Conservation (phyloP, 352 stramenopile species). For the Sclerospora graminicola region DNA sequence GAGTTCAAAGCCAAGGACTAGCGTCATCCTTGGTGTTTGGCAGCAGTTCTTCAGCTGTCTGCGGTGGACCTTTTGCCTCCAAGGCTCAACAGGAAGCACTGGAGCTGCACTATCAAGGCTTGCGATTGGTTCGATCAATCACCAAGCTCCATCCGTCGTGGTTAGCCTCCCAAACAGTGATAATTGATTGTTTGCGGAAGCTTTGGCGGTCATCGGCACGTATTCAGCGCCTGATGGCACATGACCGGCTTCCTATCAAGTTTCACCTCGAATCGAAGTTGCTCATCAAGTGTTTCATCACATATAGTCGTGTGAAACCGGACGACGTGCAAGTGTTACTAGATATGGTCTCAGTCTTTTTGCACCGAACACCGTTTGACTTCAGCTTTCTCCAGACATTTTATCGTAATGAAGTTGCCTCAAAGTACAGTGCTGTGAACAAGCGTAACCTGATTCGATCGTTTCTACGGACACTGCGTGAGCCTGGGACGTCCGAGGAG, state of each 20-base stretch:
- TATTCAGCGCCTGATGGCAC: slow-evolving; percentile 52
- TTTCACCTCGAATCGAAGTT: slow-evolving; percentile 94
- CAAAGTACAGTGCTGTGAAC: slow-evolving; percentile 44
- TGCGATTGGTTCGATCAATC: slow-evolving; percentile 88
- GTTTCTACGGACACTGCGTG: slow-evolving; percentile 82
- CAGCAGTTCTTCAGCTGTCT: slow-evolving; percentile 7
- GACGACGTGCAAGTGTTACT: slow-evolving; percentile 93
- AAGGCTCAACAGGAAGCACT: slow-evolving; percentile 81
- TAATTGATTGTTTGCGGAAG: slow-evolving; percentile 91
- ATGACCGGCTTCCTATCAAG: slow-evolving; percentile 78
- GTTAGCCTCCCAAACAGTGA: slow-evolving; percentile 74
- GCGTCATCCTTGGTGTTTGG: slow-evolving; percentile 24
- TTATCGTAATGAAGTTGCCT: slow-evolving; percentile 77
- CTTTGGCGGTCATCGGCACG: slow-evolving; percentile 88
- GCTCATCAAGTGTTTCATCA: slow-evolving; percentile 92
- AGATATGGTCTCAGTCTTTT: slow-evolving; percentile 91
- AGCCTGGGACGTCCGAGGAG: slow-evolving; percentile 61
- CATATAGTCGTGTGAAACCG: slow-evolving; percentile 87
- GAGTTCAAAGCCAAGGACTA: slow-evolving; percentile 53
- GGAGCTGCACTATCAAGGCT: slow-evolving; percentile 92
- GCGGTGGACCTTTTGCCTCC: slow-evolving; percentile 44
- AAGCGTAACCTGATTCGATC: slow-evolving; percentile 84
- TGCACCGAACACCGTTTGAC: slow-evolving; percentile 89
- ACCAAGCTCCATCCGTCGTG: slow-evolving; percentile 85
- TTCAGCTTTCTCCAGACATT: slow-evolving; percentile 92